A percentile compares a stretch with the other conserved stretches of the same genome.
These are phyloP conservation scores for Pleurotus citrinopileatus DNA, from an alignment of 768 basidiomycete species.

Conservation along the genomic window DNA sequence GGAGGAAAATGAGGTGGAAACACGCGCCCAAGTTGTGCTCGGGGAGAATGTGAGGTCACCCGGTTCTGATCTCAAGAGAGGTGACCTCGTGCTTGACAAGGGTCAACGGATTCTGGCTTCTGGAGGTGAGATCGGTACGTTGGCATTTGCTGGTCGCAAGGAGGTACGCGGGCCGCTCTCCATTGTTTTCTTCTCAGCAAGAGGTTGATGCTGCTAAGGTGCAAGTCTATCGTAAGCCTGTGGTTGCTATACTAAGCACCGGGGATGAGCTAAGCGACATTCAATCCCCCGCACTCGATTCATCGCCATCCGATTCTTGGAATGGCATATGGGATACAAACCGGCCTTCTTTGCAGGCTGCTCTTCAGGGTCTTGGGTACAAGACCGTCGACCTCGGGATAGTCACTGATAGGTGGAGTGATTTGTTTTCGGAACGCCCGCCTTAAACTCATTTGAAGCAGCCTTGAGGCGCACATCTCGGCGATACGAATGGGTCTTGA, in stretches of 20 bases:
- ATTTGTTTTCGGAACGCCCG: neutral
- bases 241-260: constrained; percentile 80
- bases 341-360: constrained; percentile 71
- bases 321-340: constrained; percentile 85
- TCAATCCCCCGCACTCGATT: constrained; percentile 30
- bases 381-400: constrained; percentile 80
- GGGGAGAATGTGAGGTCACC: constrained; percentile 74
- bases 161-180: constrained; percentile 42
- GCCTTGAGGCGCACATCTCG: constrained; percentile 54
- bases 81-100: constrained; percentile 62
- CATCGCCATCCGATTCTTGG: constrained; percentile 43
- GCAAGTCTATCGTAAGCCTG: constrained; percentile 64
- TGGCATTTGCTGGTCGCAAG: constrained; percentile 74
- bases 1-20: constrained; percentile 74
- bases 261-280: constrained; percentile 80
- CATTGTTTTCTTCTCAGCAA: neutral
- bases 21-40: constrained; percentile 53
- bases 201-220: constrained; percentile 44
- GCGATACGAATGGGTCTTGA: constrained; percentile 57
- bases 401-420: constrained; percentile 64
- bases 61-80: constrained; percentile 70
- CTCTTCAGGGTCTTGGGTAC: constrained; percentile 71
- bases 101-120: constrained; percentile 59
- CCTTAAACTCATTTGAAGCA: constrained; percentile 21
- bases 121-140: constrained; percentile 83